phyloP scores from a whole-genome alignment of 2,329 filamentous ascomycete genomes.

The Xylariomycetidae sp. region DNA sequence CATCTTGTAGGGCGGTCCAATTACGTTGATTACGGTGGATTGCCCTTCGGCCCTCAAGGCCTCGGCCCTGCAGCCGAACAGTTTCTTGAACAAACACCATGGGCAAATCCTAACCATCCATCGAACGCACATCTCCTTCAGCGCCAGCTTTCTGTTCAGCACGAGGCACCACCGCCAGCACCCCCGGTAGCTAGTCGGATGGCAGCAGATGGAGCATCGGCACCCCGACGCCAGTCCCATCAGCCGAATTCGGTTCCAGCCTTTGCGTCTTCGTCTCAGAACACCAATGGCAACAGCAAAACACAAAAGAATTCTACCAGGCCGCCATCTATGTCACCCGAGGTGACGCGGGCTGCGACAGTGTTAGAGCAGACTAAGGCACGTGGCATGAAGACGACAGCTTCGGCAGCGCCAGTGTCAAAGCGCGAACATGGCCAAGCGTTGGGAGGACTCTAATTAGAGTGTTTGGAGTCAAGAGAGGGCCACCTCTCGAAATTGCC shows the following conservation, averaged over 20 bases:
- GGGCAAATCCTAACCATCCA: constrained; percentile 85
- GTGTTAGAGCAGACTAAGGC: constrained; percentile 28
- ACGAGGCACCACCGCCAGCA: constrained; percentile 20
- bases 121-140: constrained; percentile 47
- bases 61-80: constrained; percentile 72
- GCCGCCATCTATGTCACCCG: constrained; percentile 36
- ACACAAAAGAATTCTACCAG: constrained; percentile 19
- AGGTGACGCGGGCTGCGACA: constrained; percentile 35
- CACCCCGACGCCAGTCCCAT: constrained; percentile 33
- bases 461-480: too few relatives aligned
- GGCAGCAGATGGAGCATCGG: too few relatives aligned
- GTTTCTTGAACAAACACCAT: constrained; percentile 83
- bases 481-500: too few relatives aligned
- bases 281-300: constrained; percentile 23
- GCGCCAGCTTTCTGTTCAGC: constrained; percentile 34
- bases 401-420: constrained; percentile 18
- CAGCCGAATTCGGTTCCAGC: too few relatives aligned
- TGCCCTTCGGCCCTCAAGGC: constrained; percentile 42
- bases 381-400: constrained; percentile 22
- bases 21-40: constrained; percentile 43
- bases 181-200: too few relatives aligned
- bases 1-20: constrained; percentile 34
- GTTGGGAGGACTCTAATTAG: constrained; percentile 19
- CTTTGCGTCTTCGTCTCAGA: constrained; percentile 28
- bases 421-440: constrained; percentile 27